phyloP scores from a whole-genome alignment of 768 basidiomycete species.

The Daedaleopsis sinensis region DNA sequence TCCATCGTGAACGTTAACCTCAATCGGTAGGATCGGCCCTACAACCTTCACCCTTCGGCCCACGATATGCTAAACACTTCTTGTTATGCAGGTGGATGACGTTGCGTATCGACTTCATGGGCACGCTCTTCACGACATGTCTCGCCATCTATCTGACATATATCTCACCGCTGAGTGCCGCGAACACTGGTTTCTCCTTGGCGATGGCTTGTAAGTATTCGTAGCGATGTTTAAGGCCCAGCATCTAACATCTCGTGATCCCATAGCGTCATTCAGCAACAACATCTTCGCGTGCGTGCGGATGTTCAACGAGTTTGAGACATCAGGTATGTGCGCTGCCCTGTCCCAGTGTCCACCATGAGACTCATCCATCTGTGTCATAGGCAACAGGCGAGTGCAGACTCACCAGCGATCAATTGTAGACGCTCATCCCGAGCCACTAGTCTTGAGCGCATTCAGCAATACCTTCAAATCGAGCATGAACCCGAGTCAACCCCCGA shows the following conservation, averaged over 20 bases:
- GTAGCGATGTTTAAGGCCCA: not conserved
- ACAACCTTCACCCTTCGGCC: not conserved
- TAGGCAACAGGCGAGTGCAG: not conserved
- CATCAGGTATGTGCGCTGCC: conserved; percentile 32
- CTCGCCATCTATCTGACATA: conserved; percentile 60
- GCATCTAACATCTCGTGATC: not conserved
- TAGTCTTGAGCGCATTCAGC: conserved; percentile 52
- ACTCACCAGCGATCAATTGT: no score
- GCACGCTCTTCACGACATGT: conserved; percentile 49
- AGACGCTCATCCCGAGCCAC: no score
- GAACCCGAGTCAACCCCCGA: conserved; percentile 43
- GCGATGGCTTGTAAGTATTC: conserved; percentile 43
- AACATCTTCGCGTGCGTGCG: conserved; percentile 58
- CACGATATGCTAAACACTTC: no score
- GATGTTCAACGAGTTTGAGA: conserved; percentile 47
- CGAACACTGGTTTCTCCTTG: conserved; percentile 43
- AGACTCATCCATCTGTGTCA: not conserved
- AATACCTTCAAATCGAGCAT: conserved; percentile 56
- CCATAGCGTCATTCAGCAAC: conserved; percentile 55
- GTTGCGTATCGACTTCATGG: conserved; percentile 57
- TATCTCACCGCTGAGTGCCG: conserved; percentile 40
- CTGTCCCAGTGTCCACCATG: not conserved
- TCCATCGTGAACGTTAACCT: conserved; percentile 50
- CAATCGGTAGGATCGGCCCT: conserved; percentile 45
- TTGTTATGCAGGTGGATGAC: not conserved